Percentiles rank a stretch among this genome's conserved stretches.
Conservation (phyloP, 2,329 filamentous ascomycete species). For the Coniosporium uncinatum region DNA sequence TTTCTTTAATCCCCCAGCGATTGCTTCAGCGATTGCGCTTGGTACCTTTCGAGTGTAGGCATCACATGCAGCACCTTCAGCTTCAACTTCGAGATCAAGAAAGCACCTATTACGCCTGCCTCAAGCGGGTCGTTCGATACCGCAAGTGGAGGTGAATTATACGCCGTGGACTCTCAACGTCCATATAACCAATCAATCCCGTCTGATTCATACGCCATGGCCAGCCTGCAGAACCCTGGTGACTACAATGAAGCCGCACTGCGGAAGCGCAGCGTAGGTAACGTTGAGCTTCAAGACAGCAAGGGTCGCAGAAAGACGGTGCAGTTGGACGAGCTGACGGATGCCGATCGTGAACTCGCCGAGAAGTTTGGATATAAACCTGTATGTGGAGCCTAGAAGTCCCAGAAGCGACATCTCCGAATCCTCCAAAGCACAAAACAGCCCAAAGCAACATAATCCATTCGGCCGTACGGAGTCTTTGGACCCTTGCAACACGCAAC, state of each 20-base stretch:
- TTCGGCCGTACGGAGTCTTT: no score
- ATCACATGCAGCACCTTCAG: no score
- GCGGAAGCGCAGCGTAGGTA: neutral
- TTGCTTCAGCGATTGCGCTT: no score
- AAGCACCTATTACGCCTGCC: slow-evolving; percentile 2
- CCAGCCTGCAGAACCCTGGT: no score
- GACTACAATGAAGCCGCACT: no score
- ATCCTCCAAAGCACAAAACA: no score
- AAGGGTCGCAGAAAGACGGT: slow-evolving; percentile 7
- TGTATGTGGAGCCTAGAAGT: no score
- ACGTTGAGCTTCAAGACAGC: slow-evolving; percentile 5
- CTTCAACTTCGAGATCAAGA: slow-evolving; percentile 3
- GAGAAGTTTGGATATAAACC: slow-evolving; percentile 24
- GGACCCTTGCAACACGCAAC: slow-evolving; percentile 20
- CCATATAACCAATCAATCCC: neutral
- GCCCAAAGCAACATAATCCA: no score
- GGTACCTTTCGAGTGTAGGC: no score
- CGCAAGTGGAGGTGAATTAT: slow-evolving; percentile 6
- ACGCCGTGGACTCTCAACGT: neutral
- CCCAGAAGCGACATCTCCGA: no score
- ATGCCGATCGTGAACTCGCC: slow-evolving; percentile 18
- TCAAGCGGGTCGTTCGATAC: slow-evolving; percentile 5
- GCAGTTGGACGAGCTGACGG: slow-evolving; percentile 15
- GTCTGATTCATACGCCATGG: neutral
- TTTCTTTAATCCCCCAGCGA: no score